Base-by-base conservation (phyloP, 2,329 filamentous ascomycete genomes). In the Nothophoma quercina region DNA sequence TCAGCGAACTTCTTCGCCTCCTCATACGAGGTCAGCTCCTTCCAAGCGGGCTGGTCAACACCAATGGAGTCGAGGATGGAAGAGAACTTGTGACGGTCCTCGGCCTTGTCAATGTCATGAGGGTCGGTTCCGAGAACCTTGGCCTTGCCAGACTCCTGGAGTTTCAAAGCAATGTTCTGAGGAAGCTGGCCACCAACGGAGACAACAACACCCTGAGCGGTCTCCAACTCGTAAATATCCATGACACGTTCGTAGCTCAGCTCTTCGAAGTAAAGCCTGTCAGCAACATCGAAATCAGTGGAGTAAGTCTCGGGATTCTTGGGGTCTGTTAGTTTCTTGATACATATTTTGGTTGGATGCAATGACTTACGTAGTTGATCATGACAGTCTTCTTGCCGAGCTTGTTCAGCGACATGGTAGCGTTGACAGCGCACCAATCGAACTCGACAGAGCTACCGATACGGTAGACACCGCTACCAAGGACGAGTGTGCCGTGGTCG, bases 381-480 rank as follows among this genome's bases (percentile, higher is more conserved):
- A 98, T 96, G 51, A 96, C 87, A 23, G 95, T 98, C 87, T 97
- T 97, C 82, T 96, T 89, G 63, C 92, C 93, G 82, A 96, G 91
- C 56, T 88, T 82, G 67, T 88, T 86, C 58, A 98, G 83, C 33
- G 91, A 90, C 58, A 91, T 83, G 9, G 92, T 93, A 59, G 92
- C 90, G 69, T 92, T 95, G 56, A 97, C 92, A 59, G 93, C 92
- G 74, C 93, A 98, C 93, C 93, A 98, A 78, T 99, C 93, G 72
- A 99, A 99, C 77, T 99, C 95, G 44, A 99, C 95, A 6, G 93
- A 97, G 78, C 89, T 93, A 69, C 95, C 95, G 72, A 98, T 99
- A 73, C 95, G 87, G 84, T 99, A 99, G 18, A 98, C 95, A 77
- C 95, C 95, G 71, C 89, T 93, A 55, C 95, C 95, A 12, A 99